Base-by-base conservation (phyloP, 176 grass and related monocot species). In the Aegilops tauschii region DNA sequence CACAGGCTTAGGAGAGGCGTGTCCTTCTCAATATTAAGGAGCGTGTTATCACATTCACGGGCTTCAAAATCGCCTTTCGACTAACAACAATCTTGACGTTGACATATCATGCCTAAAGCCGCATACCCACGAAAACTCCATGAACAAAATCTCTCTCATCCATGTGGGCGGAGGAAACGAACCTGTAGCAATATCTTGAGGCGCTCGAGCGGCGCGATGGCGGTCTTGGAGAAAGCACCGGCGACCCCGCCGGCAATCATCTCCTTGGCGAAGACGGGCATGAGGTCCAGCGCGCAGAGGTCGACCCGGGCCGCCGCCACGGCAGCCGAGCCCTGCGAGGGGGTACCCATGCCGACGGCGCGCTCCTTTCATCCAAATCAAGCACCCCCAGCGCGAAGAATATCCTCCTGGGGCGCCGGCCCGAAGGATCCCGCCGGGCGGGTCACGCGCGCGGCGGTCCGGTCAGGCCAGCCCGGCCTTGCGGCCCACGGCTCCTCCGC, bases 151-250 rank as follows among this genome's bases (percentile, higher is more conserved):
- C 31, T 68, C 7, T 72, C 52, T 21, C 58, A 13, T 65, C 21
- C n/a, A 13, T 4, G 69, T 14, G 28, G 42, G 45, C 0, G 36
- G 47, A 78, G 66, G 21, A 10, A 50, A 84, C 80, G 85, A 85
- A 98, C 96, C 93, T 98, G 96, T 83, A 95, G 58, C 76, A 98
- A 30, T 65, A 98, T 98, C 88, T 98, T 98, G 70, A 98, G 78
- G 18, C 96, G 96, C 85, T 98, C 96, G 73, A 98, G 79, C 25
- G 96, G 96, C 80, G 96, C 96, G 36, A 98, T 94, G 37, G 96
- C 90, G 4, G 96, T 98, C 80, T 98, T 98, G 39, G 96, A 95
- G 86, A 98, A 93, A 17, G 93, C 96, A 5, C 96, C 96, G 21
- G 96, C 96, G 13, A 92, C 91, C 31, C 96, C 96, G 23, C 96